Percentiles rank a stretch among this genome's conserved stretches.
Evolutionary conservation across 2,329 filamentous ascomycete species (phyloP).

Genomic region (Penicillium capsulatum): DNA sequence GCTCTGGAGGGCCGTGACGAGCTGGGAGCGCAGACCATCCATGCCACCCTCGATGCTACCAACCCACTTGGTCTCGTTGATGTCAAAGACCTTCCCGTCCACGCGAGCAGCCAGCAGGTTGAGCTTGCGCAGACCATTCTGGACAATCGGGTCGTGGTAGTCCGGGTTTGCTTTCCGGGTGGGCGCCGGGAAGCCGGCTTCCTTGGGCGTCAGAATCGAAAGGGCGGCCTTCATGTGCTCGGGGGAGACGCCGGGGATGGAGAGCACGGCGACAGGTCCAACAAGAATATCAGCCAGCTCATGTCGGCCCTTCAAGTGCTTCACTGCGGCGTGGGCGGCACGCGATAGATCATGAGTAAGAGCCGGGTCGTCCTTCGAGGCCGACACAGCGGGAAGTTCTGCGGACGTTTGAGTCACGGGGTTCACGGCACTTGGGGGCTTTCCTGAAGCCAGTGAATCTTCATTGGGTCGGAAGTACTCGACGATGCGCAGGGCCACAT

Average conservation of each 20-base stretch:
- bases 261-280: constrained; percentile 74
- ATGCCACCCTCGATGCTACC: constrained; percentile 76
- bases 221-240: constrained; percentile 78
- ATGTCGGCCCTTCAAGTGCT: constrained; percentile 51
- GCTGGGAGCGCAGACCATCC: constrained; percentile 72
- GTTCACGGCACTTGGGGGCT: constrained; percentile 24
- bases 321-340: constrained; percentile 50
- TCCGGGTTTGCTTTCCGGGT: constrained; percentile 69
- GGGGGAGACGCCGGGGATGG: constrained; percentile 78
- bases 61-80: constrained; percentile 65
- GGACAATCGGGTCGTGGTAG: constrained; percentile 74
- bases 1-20: constrained; percentile 75
- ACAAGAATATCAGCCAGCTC: constrained; percentile 71
- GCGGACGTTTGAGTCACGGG: constrained; percentile 32
- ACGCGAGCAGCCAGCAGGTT: constrained; percentile 80
- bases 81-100: constrained; percentile 79
- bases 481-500: constrained; percentile 75
- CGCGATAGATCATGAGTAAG: constrained; percentile 59
- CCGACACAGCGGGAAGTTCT: constrained; percentile 24
- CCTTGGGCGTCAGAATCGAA: constrained; percentile 68
- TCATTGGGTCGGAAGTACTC: constrained; percentile 69
- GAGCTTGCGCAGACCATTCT: constrained; percentile 80
- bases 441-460: constrained; percentile 17
- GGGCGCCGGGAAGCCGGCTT: constrained; percentile 72
- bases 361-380: constrained; percentile 36